phyloP scores from a whole-genome alignment of 2,329 filamentous ascomycete species.

The Diaporthe sp. region DNA sequence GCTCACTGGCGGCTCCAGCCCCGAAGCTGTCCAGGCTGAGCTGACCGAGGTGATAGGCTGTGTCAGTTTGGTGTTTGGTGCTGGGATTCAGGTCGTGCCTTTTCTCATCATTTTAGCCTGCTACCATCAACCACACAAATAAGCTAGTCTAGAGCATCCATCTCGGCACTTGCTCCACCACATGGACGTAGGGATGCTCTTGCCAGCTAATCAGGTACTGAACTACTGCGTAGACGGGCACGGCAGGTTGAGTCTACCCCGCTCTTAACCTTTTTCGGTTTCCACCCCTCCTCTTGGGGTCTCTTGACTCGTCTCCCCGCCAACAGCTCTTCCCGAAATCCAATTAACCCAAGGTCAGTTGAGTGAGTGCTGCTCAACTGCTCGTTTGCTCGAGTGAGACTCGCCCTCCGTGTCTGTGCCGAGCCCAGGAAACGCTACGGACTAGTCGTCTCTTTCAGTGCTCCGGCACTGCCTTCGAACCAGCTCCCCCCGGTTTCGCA shows the following conservation, averaged over 20 bases:
- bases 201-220: not conserved
- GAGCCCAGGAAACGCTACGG: not conserved
- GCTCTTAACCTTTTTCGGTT: constrained; percentile 11
- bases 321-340: constrained; percentile 10
- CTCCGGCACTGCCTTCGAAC: not conserved
- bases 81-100: not conserved
- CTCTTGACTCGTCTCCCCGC: constrained; percentile 25
- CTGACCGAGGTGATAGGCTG: constrained; percentile 24
- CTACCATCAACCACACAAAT: not conserved
- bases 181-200: constrained; percentile 23
- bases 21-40: constrained; percentile 44
- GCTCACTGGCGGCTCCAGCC: constrained; percentile 46
- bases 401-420: not conserved
- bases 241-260: not conserved
- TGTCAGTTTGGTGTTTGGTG: constrained; percentile 1
- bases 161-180: constrained; percentile 23
- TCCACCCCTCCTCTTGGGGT: not conserved
- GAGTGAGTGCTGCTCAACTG: not conserved
- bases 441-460: not conserved
- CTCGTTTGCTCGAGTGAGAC: not conserved
- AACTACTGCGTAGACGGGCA: not conserved
- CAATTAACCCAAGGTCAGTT: not conserved
- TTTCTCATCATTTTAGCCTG: not conserved
- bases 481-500: not conserved
- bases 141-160: not conserved